Base-by-base conservation (phyloP, 768 basidiomycete genomes). In the Pilatotrama ljubarskyi region DNA sequence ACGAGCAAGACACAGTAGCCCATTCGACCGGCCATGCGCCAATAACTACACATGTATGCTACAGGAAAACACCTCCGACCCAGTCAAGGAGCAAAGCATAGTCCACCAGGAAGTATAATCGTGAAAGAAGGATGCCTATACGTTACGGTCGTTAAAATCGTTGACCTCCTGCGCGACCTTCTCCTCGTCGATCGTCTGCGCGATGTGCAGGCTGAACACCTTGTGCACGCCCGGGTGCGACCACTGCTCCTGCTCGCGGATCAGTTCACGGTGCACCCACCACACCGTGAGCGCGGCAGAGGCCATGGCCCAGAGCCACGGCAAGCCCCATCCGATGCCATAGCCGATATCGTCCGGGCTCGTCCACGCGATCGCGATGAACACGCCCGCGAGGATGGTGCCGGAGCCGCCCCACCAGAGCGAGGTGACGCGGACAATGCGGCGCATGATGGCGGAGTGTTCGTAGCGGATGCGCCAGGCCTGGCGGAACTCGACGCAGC, bases 401-500 rank as follows among this genome's bases (percentile, higher is more conserved):
- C 71, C 71, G 2, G 64, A 59, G 15, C 51, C 46, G 35, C 71
- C 71, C 70, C 70, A 72, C 43, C 53, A 47, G 26, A 72, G 32
- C 14, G 70, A 60, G 20, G 58, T 58, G 51, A 56, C 49, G 35
- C 71, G 68, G n/a, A 70, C 54, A 40, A 70, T 60, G 25, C 58
- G 63, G 32, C 71, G 67, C 61, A 72, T 71, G 44, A 71, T 64
- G 22, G 53, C 47, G 8, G 69, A 70, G 24, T 66, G 55, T 56
- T 72, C 70, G 64, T 72, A 72, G 24, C 69, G 66, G 32, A 67
- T 66, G 15, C 70, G 70, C 72, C 72, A 73, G 5, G 70, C 72
- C 59, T 73, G 68, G 6, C 69, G 72, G 64, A 73, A 73, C 53
- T 67, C 67, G 54, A 67, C 64, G 46, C 70, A 65, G 48, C 70